Evolutionary conservation across 148 eudicot genomes (phyloP).

Genomic region (Tetragonia tetragonoides): DNA sequence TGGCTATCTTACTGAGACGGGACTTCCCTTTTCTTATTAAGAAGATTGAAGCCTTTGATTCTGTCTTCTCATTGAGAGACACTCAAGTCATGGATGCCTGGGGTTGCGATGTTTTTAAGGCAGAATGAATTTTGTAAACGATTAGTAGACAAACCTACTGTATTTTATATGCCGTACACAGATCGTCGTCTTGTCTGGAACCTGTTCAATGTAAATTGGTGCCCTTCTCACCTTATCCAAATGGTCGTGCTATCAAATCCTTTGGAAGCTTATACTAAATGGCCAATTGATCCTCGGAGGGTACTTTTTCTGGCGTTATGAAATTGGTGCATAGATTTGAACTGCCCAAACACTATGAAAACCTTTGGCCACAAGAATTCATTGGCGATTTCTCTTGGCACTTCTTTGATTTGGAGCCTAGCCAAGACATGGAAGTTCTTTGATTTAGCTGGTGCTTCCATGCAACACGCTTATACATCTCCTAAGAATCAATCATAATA

Average conservation of each 20-base stretch:
- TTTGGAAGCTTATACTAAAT: background rate
- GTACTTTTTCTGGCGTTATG: background rate
- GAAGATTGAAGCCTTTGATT: background rate
- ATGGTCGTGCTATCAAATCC: background rate
- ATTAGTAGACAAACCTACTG: background rate
- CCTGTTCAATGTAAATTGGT: background rate
- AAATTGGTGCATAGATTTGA: background rate
- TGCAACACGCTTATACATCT: background rate
- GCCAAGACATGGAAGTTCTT: background rate
- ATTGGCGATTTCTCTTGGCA: background rate
- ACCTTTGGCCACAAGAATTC: background rate
- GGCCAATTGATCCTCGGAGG: background rate
- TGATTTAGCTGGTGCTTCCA: background rate
- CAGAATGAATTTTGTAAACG: background rate
- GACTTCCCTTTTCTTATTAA: background rate
- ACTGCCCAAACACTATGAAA: background rate
- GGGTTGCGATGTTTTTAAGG: background rate
- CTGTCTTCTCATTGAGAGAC: background rate
- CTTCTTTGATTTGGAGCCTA: background rate
- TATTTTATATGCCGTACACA: background rate
- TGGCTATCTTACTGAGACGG: background rate
- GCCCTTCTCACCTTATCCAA: slow-evolving; percentile 1
- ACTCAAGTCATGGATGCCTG: background rate
- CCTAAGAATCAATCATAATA: background rate
- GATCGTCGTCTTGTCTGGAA: background rate